Base-by-base conservation (phyloP, 2,329 filamentous ascomycete genomes). In the Monilinia fructicola region DNA sequence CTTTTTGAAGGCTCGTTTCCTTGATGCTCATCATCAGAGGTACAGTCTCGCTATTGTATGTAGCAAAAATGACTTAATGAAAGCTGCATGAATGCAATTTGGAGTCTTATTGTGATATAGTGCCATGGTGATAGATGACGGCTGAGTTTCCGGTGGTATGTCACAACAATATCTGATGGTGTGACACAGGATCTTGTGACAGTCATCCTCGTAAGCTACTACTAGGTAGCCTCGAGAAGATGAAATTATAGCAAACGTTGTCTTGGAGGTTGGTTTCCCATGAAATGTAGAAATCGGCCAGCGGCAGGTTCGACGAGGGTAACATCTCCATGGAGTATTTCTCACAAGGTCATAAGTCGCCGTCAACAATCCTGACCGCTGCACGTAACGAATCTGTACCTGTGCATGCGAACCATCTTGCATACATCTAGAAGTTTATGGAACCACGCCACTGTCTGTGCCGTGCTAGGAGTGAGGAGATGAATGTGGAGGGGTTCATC, bases 1-100 rank as follows among this genome's bases (percentile, higher is more conserved):
- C 18, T 14, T 26, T 55, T 48, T 60, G 4, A 21, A 50, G 42
- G 56, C 56, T 60, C 42, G 26, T 38, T 38, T 28, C 46, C n/a
- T 38, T 60, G 44, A 48, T 35, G 56, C 44, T 48, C 28, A 10
- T 18, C 56, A 50, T 50, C 9, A 50, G 14, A 60, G 31, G 9
- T 50, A 18, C 58, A 26, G 44, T 50, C 44, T 38, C 28, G 58
- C 44, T 60, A 50, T 60, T 38, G 12, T 60, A 38, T 38, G 26
- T 38, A 60, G 28, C 44, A 18, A 38, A 60, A 60, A 60, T n/a
- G 44, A 50, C 28, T 60, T 50, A 60, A 59, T 60, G 44, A 50
- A 60, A 26, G 42, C 50, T 60, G 38, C 42, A 23, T 60, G 35
- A 35, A 48, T 48, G 21, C 42, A 60, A 60, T 48, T 23, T 31